Conservation (phyloP, 2,329 filamentous ascomycete genomes). For the Aspergillus novoparasiticus region DNA sequence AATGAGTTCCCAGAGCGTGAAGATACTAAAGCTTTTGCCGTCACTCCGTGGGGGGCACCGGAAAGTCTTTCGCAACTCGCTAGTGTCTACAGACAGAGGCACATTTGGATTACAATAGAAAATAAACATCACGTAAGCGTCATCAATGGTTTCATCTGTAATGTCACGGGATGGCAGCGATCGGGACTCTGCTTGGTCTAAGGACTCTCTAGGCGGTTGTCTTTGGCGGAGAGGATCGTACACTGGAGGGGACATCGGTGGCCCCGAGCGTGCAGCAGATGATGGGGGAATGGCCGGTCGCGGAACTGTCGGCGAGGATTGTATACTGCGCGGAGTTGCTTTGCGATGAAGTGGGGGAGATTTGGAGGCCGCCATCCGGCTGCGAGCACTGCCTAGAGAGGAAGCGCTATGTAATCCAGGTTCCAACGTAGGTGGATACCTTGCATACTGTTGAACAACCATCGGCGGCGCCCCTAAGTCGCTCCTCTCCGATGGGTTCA, state of each 20-base stretch:
- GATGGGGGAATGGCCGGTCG: constrained; percentile 31
- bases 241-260: constrained; percentile 45
- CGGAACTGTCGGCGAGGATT: constrained; percentile 40
- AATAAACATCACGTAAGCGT: constrained; percentile 82
- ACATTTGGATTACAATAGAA: constrained; percentile 89
- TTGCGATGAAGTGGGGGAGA: constrained; percentile 43
- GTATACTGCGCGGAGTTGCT: constrained; percentile 41
- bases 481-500: constrained; percentile 29
- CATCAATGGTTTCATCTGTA: constrained; percentile 70
- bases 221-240: constrained; percentile 35
- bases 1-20: constrained; percentile 75
- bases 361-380: constrained; percentile 32
- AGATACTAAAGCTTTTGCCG: constrained; percentile 82
- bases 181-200: constrained; percentile 50
- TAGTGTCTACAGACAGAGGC: constrained; percentile 67
- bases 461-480: constrained; percentile 31
- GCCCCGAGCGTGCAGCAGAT: constrained; percentile 33
- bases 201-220: constrained; percentile 30
- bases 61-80: constrained; percentile 73
- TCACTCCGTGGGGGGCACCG: constrained; percentile 81
- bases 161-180: constrained; percentile 69
- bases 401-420: constrained; percentile 40
- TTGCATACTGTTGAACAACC: constrained; percentile 43
- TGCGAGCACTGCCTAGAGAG: constrained; percentile 39
- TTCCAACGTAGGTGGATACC: constrained; percentile 39